Base-by-base conservation (phyloP, 2,329 filamentous ascomycete species). In the Cladosporium phlei region DNA sequence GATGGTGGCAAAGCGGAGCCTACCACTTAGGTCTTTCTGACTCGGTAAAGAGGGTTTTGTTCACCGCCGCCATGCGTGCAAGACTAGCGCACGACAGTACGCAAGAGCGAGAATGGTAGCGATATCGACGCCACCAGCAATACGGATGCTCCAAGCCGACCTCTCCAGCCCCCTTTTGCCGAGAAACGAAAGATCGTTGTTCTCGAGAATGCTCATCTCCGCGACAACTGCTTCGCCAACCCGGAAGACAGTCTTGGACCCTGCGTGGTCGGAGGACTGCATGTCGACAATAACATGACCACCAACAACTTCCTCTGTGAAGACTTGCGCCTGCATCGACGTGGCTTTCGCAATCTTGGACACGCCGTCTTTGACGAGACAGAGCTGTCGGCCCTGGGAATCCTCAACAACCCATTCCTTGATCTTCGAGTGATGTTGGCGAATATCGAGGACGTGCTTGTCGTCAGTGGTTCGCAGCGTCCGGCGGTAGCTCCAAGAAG, bases 31-130 rank as follows among this genome's bases (percentile, higher is more conserved):
- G n/a, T n/a, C n/a, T n/a, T n/a, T n/a, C n/a, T n/a, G n/a, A n/a
- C n/a, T n/a, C n/a, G n/a, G n/a, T n/a, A n/a, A n/a, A n/a, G n/a
- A n/a, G n/a, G n/a, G n/a, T n/a, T n/a, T n/a, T n/a, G n/a, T 5
- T 33, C 10, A 38, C 21, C 28, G 42, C 11, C 42, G 12, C 28
- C 19, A 37, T n/a, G 42, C n/a, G 28, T 45, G 42, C 9, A 27
- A 7, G 3, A 45, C 22, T 17, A 35, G 30, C 29, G 33, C 33
- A 9, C 42, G 42, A 37, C 42, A 45, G 3, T 35, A n/a, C 6
- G 42, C 29, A 4, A 45, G 22, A 5, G 30, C 42, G 6, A 25
- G 20, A 4, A 34, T 21, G 20, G 37, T 14, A 4, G 28, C 32
- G 11, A 34, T 19, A 34, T 45, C 42, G 17, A 25, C 20, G 16